These are phyloP conservation scores for Xylariaceae sp. DNA, from an alignment of 2,329 filamentous ascomycete genomes.

Conservation along the genomic window DNA sequence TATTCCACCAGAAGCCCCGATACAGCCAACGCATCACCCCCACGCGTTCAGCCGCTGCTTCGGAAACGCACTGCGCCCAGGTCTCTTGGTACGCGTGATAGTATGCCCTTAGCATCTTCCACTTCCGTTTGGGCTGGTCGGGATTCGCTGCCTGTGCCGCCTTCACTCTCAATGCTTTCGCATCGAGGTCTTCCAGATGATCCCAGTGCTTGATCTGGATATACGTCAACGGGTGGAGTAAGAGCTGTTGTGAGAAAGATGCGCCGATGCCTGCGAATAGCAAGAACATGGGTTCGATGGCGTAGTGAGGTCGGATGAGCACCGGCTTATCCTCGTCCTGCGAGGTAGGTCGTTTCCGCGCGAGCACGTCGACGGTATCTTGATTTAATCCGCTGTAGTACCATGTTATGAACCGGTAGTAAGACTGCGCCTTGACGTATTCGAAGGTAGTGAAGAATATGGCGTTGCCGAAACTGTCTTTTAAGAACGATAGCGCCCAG, in stretches of 20 bases:
- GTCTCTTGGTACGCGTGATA: conserved; percentile 67
- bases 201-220: conserved; percentile 70
- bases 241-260: conserved; percentile 60
- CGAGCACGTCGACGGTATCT: conserved; percentile 46
- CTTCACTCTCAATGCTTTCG: conserved; percentile 45
- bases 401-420: conserved; percentile 65
- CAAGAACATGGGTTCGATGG: conserved; percentile 67
- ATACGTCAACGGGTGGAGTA: conserved; percentile 66
- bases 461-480: conserved; percentile 64
- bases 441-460: conserved; percentile 73
- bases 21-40: conserved; percentile 61
- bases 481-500: conserved; percentile 62
- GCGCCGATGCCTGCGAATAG: conserved; percentile 63
- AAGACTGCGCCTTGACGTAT: conserved; percentile 67
- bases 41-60: conserved; percentile 52
- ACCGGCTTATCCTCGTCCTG: conserved; percentile 30
- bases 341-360: conserved; percentile 39
- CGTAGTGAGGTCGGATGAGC: conserved; percentile 67
- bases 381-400: conserved; percentile 59
- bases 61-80: conserved; percentile 51
- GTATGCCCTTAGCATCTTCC: conserved; percentile 58
- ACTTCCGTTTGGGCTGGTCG: conserved; percentile 34
- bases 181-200: conserved; percentile 65
- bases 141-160: conserved; percentile 30
- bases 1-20: conserved; percentile 65